Conservation (phyloP, 2,329 filamentous ascomycete species). For the Microdochium paspali region DNA sequence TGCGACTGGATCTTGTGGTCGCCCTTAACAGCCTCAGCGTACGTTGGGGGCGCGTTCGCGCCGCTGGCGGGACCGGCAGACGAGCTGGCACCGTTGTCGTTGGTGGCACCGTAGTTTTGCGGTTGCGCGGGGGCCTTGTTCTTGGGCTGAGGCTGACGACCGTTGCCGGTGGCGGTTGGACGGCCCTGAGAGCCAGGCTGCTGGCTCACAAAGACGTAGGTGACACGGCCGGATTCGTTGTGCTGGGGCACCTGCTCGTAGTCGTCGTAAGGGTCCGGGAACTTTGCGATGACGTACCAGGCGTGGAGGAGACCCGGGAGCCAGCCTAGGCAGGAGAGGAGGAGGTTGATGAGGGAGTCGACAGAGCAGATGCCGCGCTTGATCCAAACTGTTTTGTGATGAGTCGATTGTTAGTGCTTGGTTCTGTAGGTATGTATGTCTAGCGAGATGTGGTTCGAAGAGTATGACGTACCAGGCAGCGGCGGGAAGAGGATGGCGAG, state of each 20-base stretch:
- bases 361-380: constrained; percentile 88
- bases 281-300: constrained; percentile 95
- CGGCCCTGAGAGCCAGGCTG: constrained; percentile 17
- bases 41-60: constrained; percentile 61
- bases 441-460: constrained; percentile 3
- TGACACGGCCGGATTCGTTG: constrained; percentile 49
- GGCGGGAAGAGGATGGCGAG: constrained; percentile 58
- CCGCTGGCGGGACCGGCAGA: constrained; percentile 21
- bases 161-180: constrained; percentile 19
- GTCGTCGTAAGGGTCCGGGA: constrained; percentile 65
- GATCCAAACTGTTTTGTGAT: constrained; percentile 67
- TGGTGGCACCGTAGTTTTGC: constrained; percentile 17
- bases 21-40: constrained; percentile 80
- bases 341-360: constrained; percentile 91
- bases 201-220: constrained; percentile 67
- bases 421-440: constrained; percentile 2
- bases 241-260: constrained; percentile 58
- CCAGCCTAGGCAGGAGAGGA: constrained; percentile 71
- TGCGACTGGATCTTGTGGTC: constrained; percentile 82
- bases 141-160: constrained; percentile 20
- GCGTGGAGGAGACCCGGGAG: constrained; percentile 86
- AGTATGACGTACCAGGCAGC: constrained; percentile 45
- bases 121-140: constrained; percentile 2
- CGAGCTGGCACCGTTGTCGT: constrained; percentile 15
- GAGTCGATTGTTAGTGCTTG: constrained; percentile 13